A percentile compares a stretch with the other conserved stretches of the same genome.
Evolutionary conservation across 805 yeast genomes (phyloP).

Genomic region (Spathaspora girioi): DNA sequence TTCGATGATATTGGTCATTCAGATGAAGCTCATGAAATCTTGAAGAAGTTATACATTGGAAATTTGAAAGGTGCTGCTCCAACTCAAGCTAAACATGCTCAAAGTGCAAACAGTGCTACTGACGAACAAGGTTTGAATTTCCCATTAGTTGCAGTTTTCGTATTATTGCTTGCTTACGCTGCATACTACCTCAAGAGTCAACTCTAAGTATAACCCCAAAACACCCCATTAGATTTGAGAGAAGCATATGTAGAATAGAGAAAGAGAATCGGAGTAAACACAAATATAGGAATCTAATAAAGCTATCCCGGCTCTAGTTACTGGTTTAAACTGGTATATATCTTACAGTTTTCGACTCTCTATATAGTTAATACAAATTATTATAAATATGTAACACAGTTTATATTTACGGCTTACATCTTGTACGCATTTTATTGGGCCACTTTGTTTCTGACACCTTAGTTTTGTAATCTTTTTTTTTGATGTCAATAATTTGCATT

Average conservation of each 20-base stretch:
- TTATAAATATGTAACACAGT: neutral
- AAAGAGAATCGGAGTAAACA: neutral
- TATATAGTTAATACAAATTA: neutral
- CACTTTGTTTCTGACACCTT: neutral
- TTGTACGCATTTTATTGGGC: neutral
- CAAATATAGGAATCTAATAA: neutral
- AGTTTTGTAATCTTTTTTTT: too few relatives aligned
- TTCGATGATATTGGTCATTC: conserved; percentile 90
- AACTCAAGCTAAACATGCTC: conserved; percentile 12
- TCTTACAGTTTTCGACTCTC: neutral
- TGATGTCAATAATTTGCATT: too few relatives aligned
- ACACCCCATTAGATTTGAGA: neutral
- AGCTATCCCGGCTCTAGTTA: neutral
- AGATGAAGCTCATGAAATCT: conserved; percentile 84
- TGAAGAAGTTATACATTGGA: conserved; percentile 71
- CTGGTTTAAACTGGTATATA: neutral
- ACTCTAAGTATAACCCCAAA: neutral
- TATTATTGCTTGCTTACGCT: conserved; percentile 37
- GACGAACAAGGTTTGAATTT: conserved; percentile 16
- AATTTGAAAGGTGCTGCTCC: conserved; percentile 59
- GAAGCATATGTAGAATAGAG: neutral
- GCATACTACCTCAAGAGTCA: conserved; percentile 32
- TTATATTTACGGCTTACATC: neutral
- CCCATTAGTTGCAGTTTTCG: conserved; percentile 32
- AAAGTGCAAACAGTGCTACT: conserved; percentile 13